A percentile compares a stretch with the other conserved stretches of the same genome.
Evolutionary conservation across 768 basidiomycete genomes (phyloP).

Genomic region (Guyanaporus albipodus): DNA sequence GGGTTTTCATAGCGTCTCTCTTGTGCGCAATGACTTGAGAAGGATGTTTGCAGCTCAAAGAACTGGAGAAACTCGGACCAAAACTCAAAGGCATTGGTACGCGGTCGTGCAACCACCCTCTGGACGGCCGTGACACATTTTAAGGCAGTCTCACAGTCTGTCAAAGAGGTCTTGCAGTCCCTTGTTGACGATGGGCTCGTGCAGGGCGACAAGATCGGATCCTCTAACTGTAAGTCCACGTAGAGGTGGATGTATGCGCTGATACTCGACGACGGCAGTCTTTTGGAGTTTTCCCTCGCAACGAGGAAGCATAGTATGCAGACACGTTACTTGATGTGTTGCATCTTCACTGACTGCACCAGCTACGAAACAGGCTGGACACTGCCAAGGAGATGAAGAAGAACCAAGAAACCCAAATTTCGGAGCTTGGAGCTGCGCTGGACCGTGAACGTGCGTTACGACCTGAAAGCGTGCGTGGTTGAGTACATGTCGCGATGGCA

Average conservation of each 20-base stretch:
- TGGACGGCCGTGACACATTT: background rate
- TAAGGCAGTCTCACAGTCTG: constrained; percentile 72
- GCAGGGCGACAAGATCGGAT: constrained; percentile 88
- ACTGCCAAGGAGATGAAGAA: constrained; percentile 45
- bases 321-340: background rate
- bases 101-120: constrained; percentile 1
- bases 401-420: constrained; percentile 42
- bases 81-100: constrained; percentile 90
- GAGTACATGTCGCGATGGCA: background rate
- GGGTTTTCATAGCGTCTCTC: background rate
- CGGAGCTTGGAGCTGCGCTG: constrained; percentile 46
- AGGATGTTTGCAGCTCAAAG: constrained; percentile 59
- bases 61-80: constrained; percentile 84
- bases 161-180: constrained; percentile 88
- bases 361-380: constrained; percentile 58
- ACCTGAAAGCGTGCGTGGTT: constrained; percentile 49
- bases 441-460: constrained; percentile 51
- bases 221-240: constrained; percentile 75
- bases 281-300: constrained; percentile 97
- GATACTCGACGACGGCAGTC: constrained; percentile 43
- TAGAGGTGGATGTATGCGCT: constrained; percentile 20
- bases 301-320: constrained; percentile 64
- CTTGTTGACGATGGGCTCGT: constrained; percentile 86
- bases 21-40: background rate
- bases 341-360: constrained; percentile 3